A percentile compares a stretch with the other conserved stretches of the same genome.
phyloP scores from a whole-genome alignment of 108 stramenopile species.

The Cyclotella cryptica region DNA sequence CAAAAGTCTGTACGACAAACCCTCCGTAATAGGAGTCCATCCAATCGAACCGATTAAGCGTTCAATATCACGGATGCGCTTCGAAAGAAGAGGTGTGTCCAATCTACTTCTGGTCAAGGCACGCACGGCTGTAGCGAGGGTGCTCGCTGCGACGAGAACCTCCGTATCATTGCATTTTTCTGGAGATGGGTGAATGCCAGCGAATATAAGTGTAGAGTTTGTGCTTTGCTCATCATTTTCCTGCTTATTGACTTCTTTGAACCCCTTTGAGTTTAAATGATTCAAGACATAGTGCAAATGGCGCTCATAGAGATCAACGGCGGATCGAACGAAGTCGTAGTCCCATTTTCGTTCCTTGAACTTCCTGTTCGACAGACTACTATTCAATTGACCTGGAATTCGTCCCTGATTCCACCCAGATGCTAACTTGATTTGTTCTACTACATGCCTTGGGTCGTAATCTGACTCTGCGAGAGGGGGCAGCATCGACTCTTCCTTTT shows the following conservation, averaged over 20 bases:
- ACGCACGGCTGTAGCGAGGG: conserved; percentile 59
- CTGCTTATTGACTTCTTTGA: background rate
- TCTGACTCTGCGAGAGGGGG: conserved; percentile 35
- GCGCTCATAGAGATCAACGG: conserved; percentile 49
- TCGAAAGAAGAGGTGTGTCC: conserved; percentile 61
- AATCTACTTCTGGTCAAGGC: conserved; percentile 64
- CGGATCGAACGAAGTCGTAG: conserved; percentile 40
- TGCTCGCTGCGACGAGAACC: conserved; percentile 60
- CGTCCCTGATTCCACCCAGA: conserved; percentile 45
- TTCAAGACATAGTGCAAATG: conserved; percentile 46
- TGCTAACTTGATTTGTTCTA: conserved; percentile 32
- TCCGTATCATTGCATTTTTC: conserved; percentile 43
- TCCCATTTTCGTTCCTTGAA: conserved; percentile 44
- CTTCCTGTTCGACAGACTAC: conserved; percentile 29
- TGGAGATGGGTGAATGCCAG: conserved; percentile 38
- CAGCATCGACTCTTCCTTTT: background rate
- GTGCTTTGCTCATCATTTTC: background rate
- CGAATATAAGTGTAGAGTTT: conserved; percentile 5
- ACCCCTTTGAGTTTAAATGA: conserved; percentile 17
- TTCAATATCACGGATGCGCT: conserved; percentile 71
- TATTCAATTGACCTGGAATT: conserved; percentile 10
- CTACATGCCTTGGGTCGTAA: conserved; percentile 34
- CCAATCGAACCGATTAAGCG: conserved; percentile 67
- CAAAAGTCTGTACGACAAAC: conserved; percentile 72
- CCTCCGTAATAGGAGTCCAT: conserved; percentile 73